phyloP scores from a whole-genome alignment of 257 asterid species.

The Cruciata laevipes region DNA sequence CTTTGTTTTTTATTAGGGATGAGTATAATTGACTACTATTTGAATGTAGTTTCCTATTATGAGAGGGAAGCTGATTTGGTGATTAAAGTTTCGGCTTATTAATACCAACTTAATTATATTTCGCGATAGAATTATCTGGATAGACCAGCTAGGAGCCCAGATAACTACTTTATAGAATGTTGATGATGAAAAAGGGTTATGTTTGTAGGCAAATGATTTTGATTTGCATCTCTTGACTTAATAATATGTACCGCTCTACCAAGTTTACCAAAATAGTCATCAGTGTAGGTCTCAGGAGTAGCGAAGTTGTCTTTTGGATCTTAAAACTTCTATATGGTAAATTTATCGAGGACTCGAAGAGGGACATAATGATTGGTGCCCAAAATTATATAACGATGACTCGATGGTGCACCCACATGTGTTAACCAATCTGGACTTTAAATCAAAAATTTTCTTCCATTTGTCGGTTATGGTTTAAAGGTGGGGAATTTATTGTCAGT shows the following conservation, averaged over 20 bases:
- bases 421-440: neutral
- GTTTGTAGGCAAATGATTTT: neutral
- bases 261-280: neutral
- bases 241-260: neutral
- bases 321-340: neutral
- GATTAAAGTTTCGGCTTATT: neutral
- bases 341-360: neutral
- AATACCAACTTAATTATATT: neutral
- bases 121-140: neutral
- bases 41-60: neutral
- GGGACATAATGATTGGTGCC: neutral
- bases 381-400: neutral
- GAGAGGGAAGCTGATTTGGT: neutral
- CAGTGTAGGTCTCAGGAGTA: neutral
- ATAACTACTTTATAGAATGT: no score
- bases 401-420: neutral
- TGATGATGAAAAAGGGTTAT: neutral
- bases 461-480: neutral
- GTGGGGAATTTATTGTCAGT: neutral
- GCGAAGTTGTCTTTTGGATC: neutral
- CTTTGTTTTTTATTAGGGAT: neutral
- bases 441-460: neutral
- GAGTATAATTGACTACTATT: neutral
- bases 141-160: slow-evolving; percentile 5
- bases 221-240: neutral